Conservation (phyloP, 129 eudicot species). For the Smallanthus sonchifolius region DNA sequence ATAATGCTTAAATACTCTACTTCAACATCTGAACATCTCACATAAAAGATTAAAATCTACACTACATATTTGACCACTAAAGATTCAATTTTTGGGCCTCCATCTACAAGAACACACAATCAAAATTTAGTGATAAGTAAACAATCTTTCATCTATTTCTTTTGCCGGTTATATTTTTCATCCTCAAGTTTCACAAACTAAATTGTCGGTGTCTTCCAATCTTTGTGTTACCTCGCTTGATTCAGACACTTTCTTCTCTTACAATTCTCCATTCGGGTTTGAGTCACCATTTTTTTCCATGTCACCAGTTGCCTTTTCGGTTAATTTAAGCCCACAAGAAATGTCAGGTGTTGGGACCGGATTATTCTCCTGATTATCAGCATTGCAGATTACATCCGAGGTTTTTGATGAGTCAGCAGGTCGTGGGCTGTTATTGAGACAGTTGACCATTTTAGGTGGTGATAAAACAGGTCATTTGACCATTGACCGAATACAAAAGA, state of each 20-base stretch:
- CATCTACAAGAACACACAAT: constrained; percentile 14
- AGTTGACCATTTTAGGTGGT: constrained; percentile 5
- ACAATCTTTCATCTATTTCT: constrained; percentile 17
- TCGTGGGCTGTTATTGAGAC: constrained; percentile 18
- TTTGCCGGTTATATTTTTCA: neutral
- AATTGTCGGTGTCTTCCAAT: neutral
- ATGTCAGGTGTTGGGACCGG: neutral
- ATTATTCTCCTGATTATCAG: neutral
- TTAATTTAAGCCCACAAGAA: neutral
- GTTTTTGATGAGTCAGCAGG: constrained; percentile 14
- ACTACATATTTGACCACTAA: constrained; percentile 17
- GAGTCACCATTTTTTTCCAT: constrained; percentile 8
- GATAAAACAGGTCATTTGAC: neutral
- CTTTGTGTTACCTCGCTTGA: neutral
- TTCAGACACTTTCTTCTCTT: neutral
- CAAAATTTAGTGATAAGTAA: neutral
- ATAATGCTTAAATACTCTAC: neutral
- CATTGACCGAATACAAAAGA: neutral
- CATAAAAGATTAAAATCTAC: neutral
- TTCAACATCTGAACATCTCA: neutral
- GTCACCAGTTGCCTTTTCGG: neutral
- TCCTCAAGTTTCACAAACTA: constrained; percentile 2
- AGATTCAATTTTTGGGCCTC: neutral
- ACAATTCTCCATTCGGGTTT: neutral
- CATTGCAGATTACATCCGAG: neutral